phyloP scores from a whole-genome alignment of 805 yeast species.

The Brettanomyces naardenensis region DNA sequence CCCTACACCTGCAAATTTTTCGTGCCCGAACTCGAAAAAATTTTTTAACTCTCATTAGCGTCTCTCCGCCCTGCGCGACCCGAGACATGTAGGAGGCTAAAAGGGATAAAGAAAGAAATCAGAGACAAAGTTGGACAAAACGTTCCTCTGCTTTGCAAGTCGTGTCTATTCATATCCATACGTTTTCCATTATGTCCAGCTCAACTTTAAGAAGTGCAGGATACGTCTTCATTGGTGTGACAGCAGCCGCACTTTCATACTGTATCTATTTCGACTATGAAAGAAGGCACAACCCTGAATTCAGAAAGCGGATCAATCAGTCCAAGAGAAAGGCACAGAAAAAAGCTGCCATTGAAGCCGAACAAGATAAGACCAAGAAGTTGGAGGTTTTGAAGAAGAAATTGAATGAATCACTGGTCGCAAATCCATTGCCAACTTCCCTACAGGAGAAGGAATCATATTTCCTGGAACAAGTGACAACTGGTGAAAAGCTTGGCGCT shows the following conservation, averaged over 20 bases:
- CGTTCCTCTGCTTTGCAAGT: too few relatives aligned
- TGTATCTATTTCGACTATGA: conserved; percentile 86
- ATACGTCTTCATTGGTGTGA: conserved; percentile 19
- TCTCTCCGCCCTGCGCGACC: too few relatives aligned
- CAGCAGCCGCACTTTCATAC: conserved; percentile 58
- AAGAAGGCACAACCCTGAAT: conserved; percentile 76
- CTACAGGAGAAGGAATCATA: conserved; percentile 62
- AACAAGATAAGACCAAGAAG: conserved; percentile 52
- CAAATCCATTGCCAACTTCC: conserved; percentile 70
- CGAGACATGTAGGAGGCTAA: too few relatives aligned
- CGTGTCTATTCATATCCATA: too few relatives aligned
- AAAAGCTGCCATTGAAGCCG: conserved; percentile 43
- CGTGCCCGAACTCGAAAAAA: too few relatives aligned
- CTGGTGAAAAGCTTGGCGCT: conserved; percentile 75
- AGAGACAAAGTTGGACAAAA: too few relatives aligned
- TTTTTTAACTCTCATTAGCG: too few relatives aligned
- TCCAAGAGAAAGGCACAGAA: conserved; percentile 55
- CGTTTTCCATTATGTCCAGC: too few relatives aligned
- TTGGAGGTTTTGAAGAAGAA: conserved; percentile 53
- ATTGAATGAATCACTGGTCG: conserved; percentile 54
- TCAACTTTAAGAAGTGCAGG: neutral
- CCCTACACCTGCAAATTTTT: too few relatives aligned
- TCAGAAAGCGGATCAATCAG: conserved; percentile 69
- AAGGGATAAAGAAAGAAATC: too few relatives aligned
- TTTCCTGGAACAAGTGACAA: conserved; percentile 76